A percentile compares a stretch with the other conserved stretches of the same genome.
Evolutionary conservation across 1,139 yeast genomes (phyloP).

Genomic region (Diutina siamensis): DNA sequence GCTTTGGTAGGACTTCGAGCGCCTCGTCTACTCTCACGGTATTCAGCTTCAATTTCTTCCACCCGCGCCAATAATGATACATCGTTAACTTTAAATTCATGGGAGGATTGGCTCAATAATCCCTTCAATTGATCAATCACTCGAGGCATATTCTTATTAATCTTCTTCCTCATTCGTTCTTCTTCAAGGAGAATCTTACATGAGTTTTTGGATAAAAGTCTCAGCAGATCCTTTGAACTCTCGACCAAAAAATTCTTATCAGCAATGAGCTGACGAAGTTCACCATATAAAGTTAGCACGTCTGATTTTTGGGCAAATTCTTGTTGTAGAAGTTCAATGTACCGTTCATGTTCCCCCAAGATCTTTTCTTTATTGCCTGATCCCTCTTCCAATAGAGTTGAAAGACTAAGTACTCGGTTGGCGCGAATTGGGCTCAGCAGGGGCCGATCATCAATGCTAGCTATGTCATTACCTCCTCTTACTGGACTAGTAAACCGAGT

Average conservation of each 20-base stretch:
- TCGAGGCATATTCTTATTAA: slow-evolving; percentile 57
- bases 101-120: slow-evolving; percentile 30
- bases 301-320: slow-evolving; percentile 44
- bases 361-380: slow-evolving; percentile 40
- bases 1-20: background rate
- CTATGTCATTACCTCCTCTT: background rate
- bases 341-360: slow-evolving; percentile 51
- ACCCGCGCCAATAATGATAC: slow-evolving; percentile 35
- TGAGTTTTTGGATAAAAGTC: slow-evolving; percentile 65
- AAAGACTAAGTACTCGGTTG: background rate
- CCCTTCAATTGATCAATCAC: slow-evolving; percentile 40
- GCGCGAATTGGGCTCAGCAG: background rate
- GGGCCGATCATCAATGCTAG: background rate
- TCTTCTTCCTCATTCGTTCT: slow-evolving; percentile 60
- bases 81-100: slow-evolving; percentile 33
- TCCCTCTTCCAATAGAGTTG: background rate
- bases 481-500: background rate
- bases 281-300: slow-evolving; percentile 41
- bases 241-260: slow-evolving; percentile 57
- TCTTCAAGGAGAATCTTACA: slow-evolving; percentile 73
- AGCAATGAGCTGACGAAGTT: slow-evolving; percentile 40
- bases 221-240: slow-evolving; percentile 69
- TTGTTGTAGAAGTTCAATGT: slow-evolving; percentile 38
- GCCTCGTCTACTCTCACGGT: background rate
- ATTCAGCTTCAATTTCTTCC: slow-evolving; percentile 29